Evolutionary conservation across 192 early-diverging fungal species (phyloP).

Genomic region (Backusella luteola): DNA sequence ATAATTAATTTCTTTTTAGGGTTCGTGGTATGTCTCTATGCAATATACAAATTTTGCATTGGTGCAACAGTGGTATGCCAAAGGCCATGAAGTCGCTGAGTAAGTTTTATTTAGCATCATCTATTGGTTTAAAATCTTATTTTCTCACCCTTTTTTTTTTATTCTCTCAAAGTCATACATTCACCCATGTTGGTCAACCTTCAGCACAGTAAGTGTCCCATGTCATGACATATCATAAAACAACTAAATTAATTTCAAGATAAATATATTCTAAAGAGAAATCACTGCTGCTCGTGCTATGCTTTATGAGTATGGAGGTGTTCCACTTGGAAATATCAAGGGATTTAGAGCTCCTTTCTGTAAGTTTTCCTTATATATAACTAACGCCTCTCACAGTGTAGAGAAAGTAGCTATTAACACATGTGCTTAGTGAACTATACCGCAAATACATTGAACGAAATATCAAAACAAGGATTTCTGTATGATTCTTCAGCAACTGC

Average conservation of each 20-base stretch:
- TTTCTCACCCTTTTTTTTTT: background rate
- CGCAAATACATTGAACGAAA: constrained; percentile 39
- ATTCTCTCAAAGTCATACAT: constrained; percentile 26
- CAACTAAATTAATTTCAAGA: background rate
- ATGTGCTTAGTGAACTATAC: constrained; percentile 44
- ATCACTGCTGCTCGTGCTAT: constrained; percentile 37
- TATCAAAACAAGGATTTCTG: constrained; percentile 42
- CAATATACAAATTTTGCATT: constrained; percentile 58
- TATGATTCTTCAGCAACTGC: constrained; percentile 58
- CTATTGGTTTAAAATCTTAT: background rate
- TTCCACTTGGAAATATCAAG: constrained; percentile 52
- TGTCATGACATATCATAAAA: background rate
- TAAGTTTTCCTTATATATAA: background rate
- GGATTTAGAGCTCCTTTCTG: constrained; percentile 67
- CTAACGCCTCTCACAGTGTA: too few relatives aligned
- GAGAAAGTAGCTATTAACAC: background rate
- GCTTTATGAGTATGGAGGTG: constrained; percentile 54
- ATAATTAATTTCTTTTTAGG: constrained; percentile 16
- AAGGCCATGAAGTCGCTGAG: constrained; percentile 65
- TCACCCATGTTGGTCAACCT: constrained; percentile 33
- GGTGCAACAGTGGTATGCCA: constrained; percentile 57
- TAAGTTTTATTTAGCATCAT: background rate
- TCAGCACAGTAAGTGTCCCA: constrained; percentile 32
- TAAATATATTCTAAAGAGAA: constrained; percentile 25
- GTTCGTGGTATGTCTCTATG: constrained; percentile 61